Conservation (phyloP, 78 protist species). For the Dictyostelium purpureum region DNA sequence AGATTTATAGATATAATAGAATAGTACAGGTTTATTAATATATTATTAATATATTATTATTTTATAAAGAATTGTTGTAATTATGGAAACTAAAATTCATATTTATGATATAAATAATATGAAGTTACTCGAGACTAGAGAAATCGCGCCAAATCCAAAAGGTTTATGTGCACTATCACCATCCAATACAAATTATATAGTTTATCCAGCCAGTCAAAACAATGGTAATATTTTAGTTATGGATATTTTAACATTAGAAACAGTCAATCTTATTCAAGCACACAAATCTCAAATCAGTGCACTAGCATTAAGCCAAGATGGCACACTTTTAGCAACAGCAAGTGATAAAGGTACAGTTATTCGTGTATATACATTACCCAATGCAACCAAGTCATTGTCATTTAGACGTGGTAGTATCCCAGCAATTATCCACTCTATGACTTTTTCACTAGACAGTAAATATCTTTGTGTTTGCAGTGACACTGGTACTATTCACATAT, state of each 20-base stretch:
- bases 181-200: slow-evolving; percentile 60
- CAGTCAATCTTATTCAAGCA: slow-evolving; percentile 78
- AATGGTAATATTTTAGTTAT: slow-evolving; percentile 80
- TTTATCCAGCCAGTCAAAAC: slow-evolving; percentile 60
- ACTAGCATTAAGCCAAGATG: slow-evolving; percentile 74
- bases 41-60: background rate
- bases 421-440: slow-evolving; percentile 73
- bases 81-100: slow-evolving; percentile 83
- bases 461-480: slow-evolving; percentile 76
- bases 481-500: slow-evolving; percentile 84
- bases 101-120: slow-evolving; percentile 86
- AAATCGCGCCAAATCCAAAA: slow-evolving; percentile 81
- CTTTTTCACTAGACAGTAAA: slow-evolving; percentile 49
- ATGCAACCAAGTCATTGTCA: slow-evolving; percentile 55
- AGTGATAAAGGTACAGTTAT: slow-evolving; percentile 86
- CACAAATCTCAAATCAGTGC: slow-evolving; percentile 74
- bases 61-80: slow-evolving; percentile 73
- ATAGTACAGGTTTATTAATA: no score
- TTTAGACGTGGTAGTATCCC: slow-evolving; percentile 82
- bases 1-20: background rate
- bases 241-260: slow-evolving; percentile 77
- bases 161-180: slow-evolving; percentile 80
- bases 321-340: slow-evolving; percentile 86
- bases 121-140: slow-evolving; percentile 83
- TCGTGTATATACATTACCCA: slow-evolving; percentile 76